Conservation (phyloP, 2,329 filamentous ascomycete genomes). For the Colletotrichum sidae region DNA sequence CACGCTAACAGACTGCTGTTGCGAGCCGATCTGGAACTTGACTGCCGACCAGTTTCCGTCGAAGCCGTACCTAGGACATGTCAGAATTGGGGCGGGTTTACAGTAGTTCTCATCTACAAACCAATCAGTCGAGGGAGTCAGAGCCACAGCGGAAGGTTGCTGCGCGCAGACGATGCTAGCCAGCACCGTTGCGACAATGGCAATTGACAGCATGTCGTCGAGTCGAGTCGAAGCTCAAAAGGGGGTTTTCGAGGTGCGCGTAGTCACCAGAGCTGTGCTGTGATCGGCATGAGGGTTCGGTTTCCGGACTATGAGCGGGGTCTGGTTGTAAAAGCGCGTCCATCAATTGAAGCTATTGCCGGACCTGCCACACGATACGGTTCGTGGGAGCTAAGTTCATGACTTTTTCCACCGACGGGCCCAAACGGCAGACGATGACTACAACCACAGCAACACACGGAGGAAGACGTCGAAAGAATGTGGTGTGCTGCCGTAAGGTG, state of each 20-base stretch:
- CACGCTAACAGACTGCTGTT: conserved; percentile 51
- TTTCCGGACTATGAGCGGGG: conserved; percentile 21
- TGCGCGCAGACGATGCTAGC: conserved; percentile 30
- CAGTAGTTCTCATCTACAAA: conserved; percentile 1
- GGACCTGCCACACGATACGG: conserved; percentile 12
- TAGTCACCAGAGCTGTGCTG: conserved; percentile 31
- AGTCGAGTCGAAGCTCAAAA: conserved; percentile 4
- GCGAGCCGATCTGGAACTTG: conserved; percentile 65
- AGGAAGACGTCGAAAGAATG: neutral
- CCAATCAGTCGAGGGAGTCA: conserved; percentile 35
- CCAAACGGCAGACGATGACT: too few relatives aligned
- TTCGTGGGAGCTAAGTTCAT: neutral
- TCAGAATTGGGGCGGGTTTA: conserved; percentile 28
- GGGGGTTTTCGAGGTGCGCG: conserved; percentile 31
- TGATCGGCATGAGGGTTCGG: conserved; percentile 31
- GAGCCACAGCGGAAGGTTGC: conserved; percentile 34
- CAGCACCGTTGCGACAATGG: conserved; percentile 30
- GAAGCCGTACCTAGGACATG: conserved; percentile 65
- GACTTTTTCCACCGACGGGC: neutral
- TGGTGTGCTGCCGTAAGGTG: conserved; percentile 16
- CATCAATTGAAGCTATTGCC: conserved; percentile 27
- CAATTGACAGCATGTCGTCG: conserved; percentile 30
- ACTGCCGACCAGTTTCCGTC: conserved; percentile 82
- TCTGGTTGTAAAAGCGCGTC: conserved; percentile 14
- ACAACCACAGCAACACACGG: neutral